A percentile compares a stretch with the other conserved stretches of the same genome.
Conservation (phyloP, 2,329 filamentous ascomycete species). For the Dactylella cylindrospora region DNA sequence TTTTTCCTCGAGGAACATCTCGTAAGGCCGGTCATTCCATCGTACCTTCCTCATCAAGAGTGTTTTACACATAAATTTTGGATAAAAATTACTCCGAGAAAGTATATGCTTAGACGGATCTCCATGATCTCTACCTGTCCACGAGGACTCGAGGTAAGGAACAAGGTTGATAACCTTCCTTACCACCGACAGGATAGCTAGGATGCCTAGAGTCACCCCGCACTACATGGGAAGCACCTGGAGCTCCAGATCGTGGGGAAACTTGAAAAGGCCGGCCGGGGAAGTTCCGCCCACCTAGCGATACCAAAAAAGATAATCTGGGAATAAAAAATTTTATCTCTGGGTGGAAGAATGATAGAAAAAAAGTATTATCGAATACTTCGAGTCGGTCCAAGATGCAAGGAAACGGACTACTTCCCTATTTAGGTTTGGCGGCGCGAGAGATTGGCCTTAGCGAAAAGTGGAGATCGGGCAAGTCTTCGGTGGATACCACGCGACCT, state of each 20-base stretch:
- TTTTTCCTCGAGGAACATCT: no score
- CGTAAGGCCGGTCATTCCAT: not conserved
- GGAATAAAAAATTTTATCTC: conserved; percentile 16
- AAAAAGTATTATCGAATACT: not conserved
- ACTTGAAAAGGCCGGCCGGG: not conserved
- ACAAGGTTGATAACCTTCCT: conserved; percentile 1
- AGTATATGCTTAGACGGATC: conserved; percentile 24
- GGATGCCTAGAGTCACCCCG: not conserved
- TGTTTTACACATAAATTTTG: no score
- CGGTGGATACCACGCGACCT: conserved; percentile 30
- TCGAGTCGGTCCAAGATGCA: not conserved
- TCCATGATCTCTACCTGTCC: conserved; percentile 19
- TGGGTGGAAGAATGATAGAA: no score
- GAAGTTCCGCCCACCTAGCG: no score
- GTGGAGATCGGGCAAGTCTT: conserved; percentile 28
- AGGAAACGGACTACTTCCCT: conserved; percentile 28
- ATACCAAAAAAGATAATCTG: no score
- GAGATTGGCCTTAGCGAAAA: conserved; percentile 9
- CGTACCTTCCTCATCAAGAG: conserved; percentile 39
- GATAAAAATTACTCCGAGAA: no score
- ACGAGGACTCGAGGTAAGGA: conserved; percentile 35
- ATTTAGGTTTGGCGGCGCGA: conserved; percentile 11
- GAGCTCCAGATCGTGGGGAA: conserved; percentile 27
- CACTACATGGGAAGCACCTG: conserved; percentile 4
- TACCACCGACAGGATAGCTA: not conserved